Base-by-base conservation (phyloP, 208 protist genomes). In the Herpetomonas tarakana region DNA sequence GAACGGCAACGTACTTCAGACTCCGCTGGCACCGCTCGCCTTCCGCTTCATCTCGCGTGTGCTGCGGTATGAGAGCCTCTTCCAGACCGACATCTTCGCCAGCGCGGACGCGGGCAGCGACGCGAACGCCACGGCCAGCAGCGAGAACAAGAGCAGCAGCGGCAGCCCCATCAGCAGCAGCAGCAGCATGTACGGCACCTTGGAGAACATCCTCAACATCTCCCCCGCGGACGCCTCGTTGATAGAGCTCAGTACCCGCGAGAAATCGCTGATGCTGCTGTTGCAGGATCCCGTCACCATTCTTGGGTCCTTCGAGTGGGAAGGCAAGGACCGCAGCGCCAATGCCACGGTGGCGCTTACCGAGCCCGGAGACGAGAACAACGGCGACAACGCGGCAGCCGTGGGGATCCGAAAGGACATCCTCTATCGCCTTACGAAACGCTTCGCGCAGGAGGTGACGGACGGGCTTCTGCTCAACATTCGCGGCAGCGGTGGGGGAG, bases 11-110 rank as follows among this genome's bases (percentile, higher is more conserved):
- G 54, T 68, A 21, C 75, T 88, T 27, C 38, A 77, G 45, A 35
- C 74, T 7, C 81, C 73, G 24, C 54, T 88, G 28, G 70, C 81
- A 18, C 76, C 81, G 3, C 68, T 88, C 11, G 74, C 71, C 26
- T 88, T 88, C 39, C 81, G 70, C 22, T 56, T 84, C 7, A 41
- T 88, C 24, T 27, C 65, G 7, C 59, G 57, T 2, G 63, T 54
- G 12, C 25, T 84, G 28, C 69, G 65, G 47, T 66, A 71, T 0
- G 60, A 70, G 45, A 38, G 58, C n/a, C 21, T 52, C 16, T 39
- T 81, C 1, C 65, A 57, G 21, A 39, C 47, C 0, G 49, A 7
- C 12, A 7, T 41, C 14, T 41, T 41, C 35, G 6, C 35, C 14
- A 6, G 9, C 9, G 35, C 46, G 46, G 12, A 7, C 9, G 18